Evolutionary conservation across 1,284 basidiomycete genomes (phyloP), one percentile per base, ranked within the genome.

Genomic region (Pterulicium gracile): DNA sequence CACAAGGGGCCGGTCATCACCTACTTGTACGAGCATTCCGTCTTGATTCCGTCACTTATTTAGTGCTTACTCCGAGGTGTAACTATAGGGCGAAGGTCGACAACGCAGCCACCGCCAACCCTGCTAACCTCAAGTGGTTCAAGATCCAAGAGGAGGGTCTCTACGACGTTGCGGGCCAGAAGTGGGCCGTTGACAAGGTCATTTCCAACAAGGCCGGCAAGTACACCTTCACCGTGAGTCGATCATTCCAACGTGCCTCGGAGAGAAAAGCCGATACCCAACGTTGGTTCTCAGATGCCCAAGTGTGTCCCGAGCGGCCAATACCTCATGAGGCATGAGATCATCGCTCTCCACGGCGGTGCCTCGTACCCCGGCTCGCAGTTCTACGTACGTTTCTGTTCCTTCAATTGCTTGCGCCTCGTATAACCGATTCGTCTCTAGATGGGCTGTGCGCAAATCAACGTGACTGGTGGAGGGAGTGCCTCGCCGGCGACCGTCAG

Each of bases 101-200:
- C 19, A 60, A 61, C 45, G 73, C 74, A 1, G 65, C 63, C 0
- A 70, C 74, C 50, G 57, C 63, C 20, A 52, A 47, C 17, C 73
- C 75, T 2, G 75, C 74, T 4, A 73, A 73, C 17, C 58, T 78
- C 14, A 59, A 73, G 39, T 75, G 73, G 72, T 76, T 76, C 63
- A 77, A 75, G 60, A 72, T 72, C 27, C 63, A 62, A 46, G 56
- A 60, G 46, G 59, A 59, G 36, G 58, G 57, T 4, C 47, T 47
- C n/a, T 44, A 50, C 10, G 42, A 50, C 13, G 35, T 39, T 15
- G 44, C 49, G 20, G 17, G 12, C 7, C 12, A 7, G 13, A 43
- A 12, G 23, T 69, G 66, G 67, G 67, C 57, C 36, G 64, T 67
- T 4, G 68, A 70, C 54, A 57, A 58, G 3, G 55, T 71, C 46